Conservation (phyloP, 2,329 filamentous ascomycete genomes). For the Tricladium varicosporioides region DNA sequence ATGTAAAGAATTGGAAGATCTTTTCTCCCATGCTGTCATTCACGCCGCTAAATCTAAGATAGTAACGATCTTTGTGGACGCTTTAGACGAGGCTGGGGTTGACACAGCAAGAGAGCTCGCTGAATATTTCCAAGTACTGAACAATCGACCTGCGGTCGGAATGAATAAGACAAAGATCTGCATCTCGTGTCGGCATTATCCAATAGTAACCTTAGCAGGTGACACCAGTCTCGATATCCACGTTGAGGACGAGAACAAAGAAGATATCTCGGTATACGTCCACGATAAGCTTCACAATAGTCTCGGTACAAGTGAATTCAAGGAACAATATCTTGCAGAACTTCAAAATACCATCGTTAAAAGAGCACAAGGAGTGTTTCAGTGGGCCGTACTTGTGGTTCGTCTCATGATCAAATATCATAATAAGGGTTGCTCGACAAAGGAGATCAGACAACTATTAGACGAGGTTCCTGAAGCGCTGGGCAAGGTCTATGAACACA, state of each 20-base stretch:
- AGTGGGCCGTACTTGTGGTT: constrained; percentile 38
- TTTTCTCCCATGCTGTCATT: constrained; percentile 6
- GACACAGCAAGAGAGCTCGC: constrained; percentile 5
- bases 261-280: constrained; percentile 34
- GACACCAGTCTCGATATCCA: constrained; percentile 23
- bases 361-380: constrained; percentile 35
- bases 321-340: background rate
- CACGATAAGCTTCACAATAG: constrained; percentile 17
- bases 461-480: constrained; percentile 17
- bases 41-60: background rate
- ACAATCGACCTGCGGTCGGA: background rate
- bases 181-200: constrained; percentile 21
- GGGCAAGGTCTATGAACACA: constrained; percentile 18
- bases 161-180: constrained; percentile 13
- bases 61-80: constrained; percentile 25
- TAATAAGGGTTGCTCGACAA: constrained; percentile 5
- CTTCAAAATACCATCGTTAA: constrained; percentile 27
- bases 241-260: constrained; percentile 31
- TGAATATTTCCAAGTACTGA: constrained; percentile 5
- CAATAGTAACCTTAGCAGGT: constrained; percentile 2
- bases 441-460: constrained; percentile 9
- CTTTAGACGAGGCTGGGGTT: constrained; percentile 25
- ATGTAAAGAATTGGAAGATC: constrained; percentile 4
- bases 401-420: background rate
- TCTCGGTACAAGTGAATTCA: background rate